Percentiles rank a stretch among this genome's conserved stretches.
These are phyloP conservation scores for Phoenix dactylifera DNA, from an alignment of 176 grass and related monocot genomes.

Conservation along the genomic window DNA sequence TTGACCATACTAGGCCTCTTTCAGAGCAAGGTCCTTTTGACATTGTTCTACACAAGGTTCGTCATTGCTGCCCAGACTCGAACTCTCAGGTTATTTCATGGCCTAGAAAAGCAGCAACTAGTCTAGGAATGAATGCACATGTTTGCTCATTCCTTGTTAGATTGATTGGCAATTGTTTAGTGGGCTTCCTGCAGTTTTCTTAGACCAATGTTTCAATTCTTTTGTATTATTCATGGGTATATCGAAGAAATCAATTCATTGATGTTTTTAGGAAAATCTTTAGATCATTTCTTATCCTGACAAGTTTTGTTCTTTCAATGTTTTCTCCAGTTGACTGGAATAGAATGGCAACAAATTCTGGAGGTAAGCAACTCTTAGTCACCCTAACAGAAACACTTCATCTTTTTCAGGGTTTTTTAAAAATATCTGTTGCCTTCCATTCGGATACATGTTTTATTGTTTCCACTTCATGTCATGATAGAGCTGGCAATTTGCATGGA, in stretches of 20 bases:
- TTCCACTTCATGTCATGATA: not conserved
- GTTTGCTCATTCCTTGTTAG: too few species aligned
- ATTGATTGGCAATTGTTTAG: too few species aligned
- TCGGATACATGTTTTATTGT: too few species aligned
- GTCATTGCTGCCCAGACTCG: not conserved
- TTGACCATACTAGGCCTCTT: slow-evolving; percentile 51
- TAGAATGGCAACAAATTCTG: slow-evolving; percentile 76
- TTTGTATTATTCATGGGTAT: too few species aligned
- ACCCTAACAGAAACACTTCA: not conserved
- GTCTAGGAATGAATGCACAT: too few species aligned
- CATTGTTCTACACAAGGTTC: slow-evolving; percentile 91
- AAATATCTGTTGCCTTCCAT: too few species aligned
- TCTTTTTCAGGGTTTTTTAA: not conserved
- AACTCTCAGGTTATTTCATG: too few species aligned
- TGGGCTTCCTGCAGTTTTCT: too few species aligned
- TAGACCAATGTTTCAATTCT: too few species aligned
- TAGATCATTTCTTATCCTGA: not conserved
- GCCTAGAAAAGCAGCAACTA: too few species aligned
- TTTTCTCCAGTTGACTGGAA: slow-evolving; percentile 48
- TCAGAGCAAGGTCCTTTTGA: slow-evolving; percentile 92
- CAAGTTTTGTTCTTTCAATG: slow-evolving; percentile 23
- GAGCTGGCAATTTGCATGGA: not conserved
- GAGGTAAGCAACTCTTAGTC: slow-evolving; percentile 41
- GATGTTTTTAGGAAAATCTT: too few species aligned
- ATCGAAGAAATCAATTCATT: too few species aligned